Percentiles rank a stretch among this genome's conserved stretches.
phyloP scores from a whole-genome alignment of 2,329 filamentous ascomycete genomes.

The Trichoderma sp. region DNA sequence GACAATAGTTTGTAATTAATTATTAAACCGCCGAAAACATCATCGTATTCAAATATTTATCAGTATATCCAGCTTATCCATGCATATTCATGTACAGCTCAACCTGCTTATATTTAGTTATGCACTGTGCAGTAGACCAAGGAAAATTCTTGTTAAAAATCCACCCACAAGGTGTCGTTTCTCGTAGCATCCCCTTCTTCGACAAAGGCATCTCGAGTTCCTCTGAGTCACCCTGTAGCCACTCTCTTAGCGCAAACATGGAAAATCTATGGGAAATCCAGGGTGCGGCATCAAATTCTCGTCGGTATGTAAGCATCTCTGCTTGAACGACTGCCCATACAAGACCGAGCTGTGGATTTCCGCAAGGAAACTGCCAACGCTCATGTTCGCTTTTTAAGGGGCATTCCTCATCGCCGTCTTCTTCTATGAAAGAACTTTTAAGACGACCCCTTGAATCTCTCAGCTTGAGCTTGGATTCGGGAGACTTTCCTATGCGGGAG shows the following conservation, averaged over 20 bases:
- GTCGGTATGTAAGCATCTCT: not conserved
- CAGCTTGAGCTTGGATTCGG: not conserved
- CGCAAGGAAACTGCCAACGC: not conserved
- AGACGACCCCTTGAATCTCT: not conserved
- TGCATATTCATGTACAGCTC: not conserved
- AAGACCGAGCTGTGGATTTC: not conserved
- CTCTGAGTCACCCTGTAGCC: not conserved
- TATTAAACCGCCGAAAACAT: too few species aligned
- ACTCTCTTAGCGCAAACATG: not conserved
- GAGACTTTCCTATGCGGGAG: not conserved
- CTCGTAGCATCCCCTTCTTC: not conserved
- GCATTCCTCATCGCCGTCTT: too few species aligned
- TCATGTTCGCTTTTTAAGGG: not conserved
- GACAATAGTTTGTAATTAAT: too few species aligned
- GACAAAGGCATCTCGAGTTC: not conserved
- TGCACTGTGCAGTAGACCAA: not conserved
- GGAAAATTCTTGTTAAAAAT: not conserved
- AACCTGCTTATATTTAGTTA: not conserved
- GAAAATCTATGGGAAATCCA: slow-evolving; percentile 3
- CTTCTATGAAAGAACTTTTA: not conserved
- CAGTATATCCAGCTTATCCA: too few species aligned
- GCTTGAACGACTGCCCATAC: not conserved
- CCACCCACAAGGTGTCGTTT: not conserved
- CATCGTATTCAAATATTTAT: too few species aligned
- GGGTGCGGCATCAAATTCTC: not conserved